phyloP scores from a whole-genome alignment of 441 rosid species.

The Aquilaria agallochum region DNA sequence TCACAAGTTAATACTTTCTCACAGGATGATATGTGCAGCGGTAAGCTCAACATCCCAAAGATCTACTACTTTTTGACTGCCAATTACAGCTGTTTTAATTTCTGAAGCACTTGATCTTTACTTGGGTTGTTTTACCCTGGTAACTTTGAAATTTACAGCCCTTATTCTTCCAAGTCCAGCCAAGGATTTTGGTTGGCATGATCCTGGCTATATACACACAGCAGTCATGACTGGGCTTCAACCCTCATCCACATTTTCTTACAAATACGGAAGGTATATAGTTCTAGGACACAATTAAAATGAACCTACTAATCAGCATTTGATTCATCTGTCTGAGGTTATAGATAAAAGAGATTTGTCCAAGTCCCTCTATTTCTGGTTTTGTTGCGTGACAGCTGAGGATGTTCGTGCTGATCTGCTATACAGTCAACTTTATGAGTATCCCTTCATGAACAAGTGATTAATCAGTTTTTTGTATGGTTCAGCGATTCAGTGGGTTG shows the following conservation, averaged over 20 bases:
- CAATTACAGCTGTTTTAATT: no score
- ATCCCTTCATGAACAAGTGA: no score
- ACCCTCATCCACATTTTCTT: constrained; percentile 39
- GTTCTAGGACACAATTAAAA: not conserved
- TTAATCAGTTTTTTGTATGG: not conserved
- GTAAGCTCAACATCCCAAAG: not conserved
- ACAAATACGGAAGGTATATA: constrained; percentile 61
- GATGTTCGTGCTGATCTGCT: no score
- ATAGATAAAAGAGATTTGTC: no score
- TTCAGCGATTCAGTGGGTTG: constrained; percentile 56
- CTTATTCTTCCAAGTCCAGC: constrained; percentile 46
- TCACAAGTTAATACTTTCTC: constrained; percentile 53
- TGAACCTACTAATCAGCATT: no score
- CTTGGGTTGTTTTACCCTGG: not conserved
- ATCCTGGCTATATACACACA: constrained; percentile 71
- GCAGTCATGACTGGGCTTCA: constrained; percentile 54
- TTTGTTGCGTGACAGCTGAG: no score
- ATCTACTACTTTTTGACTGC: no score
- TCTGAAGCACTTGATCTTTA: no score
- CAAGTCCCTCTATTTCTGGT: no score
- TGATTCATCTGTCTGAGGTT: no score
- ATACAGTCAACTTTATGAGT: no score
- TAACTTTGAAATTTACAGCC: constrained; percentile 16
- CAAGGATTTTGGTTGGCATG: constrained; percentile 83
- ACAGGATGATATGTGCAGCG: constrained; percentile 53